Conservation (phyloP, 305 asterid species). For the Solanum aculeatissimum region DNA sequence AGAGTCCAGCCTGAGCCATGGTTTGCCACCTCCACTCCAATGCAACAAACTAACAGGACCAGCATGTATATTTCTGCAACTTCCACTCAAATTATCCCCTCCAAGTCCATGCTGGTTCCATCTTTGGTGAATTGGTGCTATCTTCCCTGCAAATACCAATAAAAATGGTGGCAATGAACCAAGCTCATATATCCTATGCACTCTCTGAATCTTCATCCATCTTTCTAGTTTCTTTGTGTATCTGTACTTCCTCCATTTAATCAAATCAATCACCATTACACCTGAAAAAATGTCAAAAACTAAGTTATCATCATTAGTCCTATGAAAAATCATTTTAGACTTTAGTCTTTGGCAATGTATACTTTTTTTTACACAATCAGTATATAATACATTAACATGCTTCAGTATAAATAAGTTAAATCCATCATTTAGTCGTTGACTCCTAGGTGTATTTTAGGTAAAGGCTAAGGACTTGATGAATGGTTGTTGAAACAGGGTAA, state of each 20-base stretch:
- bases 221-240: constrained; percentile 18
- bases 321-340: neutral
- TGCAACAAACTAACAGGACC: constrained; percentile 25
- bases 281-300: constrained; percentile 2
- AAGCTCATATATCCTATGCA: constrained; percentile 19
- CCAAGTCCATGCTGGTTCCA: constrained; percentile 32
- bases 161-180: constrained; percentile 24
- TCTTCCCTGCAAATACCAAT: constrained; percentile 17
- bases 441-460: neutral
- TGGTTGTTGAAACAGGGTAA: neutral
- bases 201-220: constrained; percentile 27
- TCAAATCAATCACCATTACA: constrained; percentile 17
- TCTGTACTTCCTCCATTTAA: constrained; percentile 17
- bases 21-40: constrained; percentile 29
- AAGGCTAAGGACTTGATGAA: neutral
- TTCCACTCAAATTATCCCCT: constrained; percentile 22
- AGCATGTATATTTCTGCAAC: constrained; percentile 18
- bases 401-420: neutral
- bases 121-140: constrained; percentile 16
- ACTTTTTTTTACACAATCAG: neutral
- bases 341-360: neutral
- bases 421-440: neutral
- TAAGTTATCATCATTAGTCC: neutral
- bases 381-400: neutral
- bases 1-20: constrained; percentile 19